These are phyloP conservation scores for Balansia obtecta DNA, from an alignment of 2,329 filamentous ascomycete species.

Conservation along the genomic window DNA sequence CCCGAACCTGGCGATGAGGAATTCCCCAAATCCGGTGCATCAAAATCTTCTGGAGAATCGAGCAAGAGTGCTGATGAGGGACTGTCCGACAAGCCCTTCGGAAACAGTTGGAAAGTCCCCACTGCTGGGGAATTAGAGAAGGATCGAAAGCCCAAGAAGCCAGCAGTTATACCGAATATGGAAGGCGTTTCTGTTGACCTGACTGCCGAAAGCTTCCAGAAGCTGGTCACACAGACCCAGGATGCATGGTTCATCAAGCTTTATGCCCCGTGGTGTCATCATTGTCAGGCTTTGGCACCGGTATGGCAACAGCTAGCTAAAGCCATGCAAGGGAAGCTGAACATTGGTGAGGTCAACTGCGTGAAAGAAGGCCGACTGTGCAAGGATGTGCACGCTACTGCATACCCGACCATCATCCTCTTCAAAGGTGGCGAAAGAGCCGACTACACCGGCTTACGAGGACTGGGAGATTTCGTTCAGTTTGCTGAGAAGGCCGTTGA, in stretches of 20 bases:
- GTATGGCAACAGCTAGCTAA: constrained; percentile 84
- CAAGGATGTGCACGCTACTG: constrained; percentile 70
- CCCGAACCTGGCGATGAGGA: constrained; percentile 57
- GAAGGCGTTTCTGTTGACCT: constrained; percentile 64
- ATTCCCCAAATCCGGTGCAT: constrained; percentile 16
- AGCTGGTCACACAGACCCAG: constrained; percentile 69
- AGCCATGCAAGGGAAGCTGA: constrained; percentile 80
- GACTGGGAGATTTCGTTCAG: constrained; percentile 76
- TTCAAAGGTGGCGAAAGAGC: constrained; percentile 86
- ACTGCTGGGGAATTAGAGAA: constrained; percentile 18
- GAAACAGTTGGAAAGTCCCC: constrained; percentile 17
- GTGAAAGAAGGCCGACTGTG: constrained; percentile 78
- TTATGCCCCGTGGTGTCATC: constrained; percentile 92
- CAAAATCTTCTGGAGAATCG: constrained; percentile 20
- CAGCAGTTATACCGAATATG: constrained; percentile 51
- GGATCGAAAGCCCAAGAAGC: constrained; percentile 33
- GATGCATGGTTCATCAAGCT: constrained; percentile 99
- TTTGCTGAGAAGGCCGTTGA: constrained; percentile 82
- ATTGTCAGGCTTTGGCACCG: constrained; percentile 86
- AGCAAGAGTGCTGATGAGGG: constrained; percentile 10
- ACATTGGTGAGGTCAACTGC: constrained; percentile 94
- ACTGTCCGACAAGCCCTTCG: constrained; percentile 14
- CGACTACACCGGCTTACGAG: constrained; percentile 85
- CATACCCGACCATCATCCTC: constrained; percentile 84
- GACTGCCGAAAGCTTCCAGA: constrained; percentile 76